Evolutionary conservation across 345 rosid genomes (phyloP), one percentile per base, ranked within the genome.

Genomic region (Populus davidiana): DNA sequence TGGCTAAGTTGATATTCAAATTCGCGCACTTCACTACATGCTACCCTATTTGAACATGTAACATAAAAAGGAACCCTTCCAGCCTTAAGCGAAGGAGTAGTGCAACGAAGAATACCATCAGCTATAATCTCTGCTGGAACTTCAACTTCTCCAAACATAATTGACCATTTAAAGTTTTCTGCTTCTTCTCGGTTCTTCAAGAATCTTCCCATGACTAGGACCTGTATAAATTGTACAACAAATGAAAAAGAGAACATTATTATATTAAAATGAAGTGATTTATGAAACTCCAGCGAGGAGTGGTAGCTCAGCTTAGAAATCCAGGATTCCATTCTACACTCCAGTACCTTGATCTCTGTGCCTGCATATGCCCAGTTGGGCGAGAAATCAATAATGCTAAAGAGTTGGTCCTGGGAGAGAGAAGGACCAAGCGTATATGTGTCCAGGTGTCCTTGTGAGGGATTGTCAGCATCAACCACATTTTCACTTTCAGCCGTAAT

Each of bases 131-230:
- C 92, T 44, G 98, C 98, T 17, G 90, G 94, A 87, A 93, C 98
- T 89, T 96, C 99, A 76, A 92, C 88, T 86, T 96, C 97, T 25
- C 98, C 99, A 87, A 96, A 93, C 97, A 96, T 93, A 86, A 98
- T 92, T 54, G 96, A 96, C 98, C 96, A 93, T 68, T 87, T 83
- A 72, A 80, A 83, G 12, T 71, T 84, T 83, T 85, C 83, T 63
- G 81, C 85, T 79, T 86, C 96, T 81, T 92, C 85, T 73, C 61
- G 79, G 71, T 78, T 73, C 82, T 84, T 91, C 80, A 92, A 86
- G 89, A 94, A 94, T 79, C 83, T 89, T 82, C 98, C 94, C 29
- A 87, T 85, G 77, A 96, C 79, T 38, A 91, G 82, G 73, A 96
- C 93, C 98, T 95, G 84, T 8, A 77, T 67, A 61, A 31, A 77